A percentile compares a stretch with the other conserved stretches of the same genome.
Conservation (phyloP, 2,329 filamentous ascomycete species). For the Trichoderma sp. region DNA sequence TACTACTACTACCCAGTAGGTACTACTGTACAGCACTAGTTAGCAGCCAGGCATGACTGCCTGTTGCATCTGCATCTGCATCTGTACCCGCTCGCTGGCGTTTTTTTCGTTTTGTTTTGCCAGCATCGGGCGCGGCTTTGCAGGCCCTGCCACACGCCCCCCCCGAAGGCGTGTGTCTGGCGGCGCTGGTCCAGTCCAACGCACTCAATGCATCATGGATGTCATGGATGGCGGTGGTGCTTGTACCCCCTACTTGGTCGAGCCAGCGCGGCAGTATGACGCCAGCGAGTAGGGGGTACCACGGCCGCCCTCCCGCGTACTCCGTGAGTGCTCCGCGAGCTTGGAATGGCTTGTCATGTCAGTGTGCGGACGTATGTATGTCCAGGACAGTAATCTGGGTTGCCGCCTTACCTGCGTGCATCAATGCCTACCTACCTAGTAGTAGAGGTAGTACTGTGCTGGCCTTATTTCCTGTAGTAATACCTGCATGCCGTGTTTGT, state of each 20-base stretch:
- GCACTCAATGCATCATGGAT: background rate
- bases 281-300: slow-evolving; percentile 15
- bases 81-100: slow-evolving; percentile 16
- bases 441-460: too few relatives aligned
- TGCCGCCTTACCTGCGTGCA: too few relatives aligned
- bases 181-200: background rate
- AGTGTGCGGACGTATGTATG: too few relatives aligned
- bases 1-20: too few relatives aligned
- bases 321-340: background rate
- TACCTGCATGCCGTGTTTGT: background rate
- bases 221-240: background rate
- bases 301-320: background rate
- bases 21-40: too few relatives aligned
- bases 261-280: slow-evolving; percentile 12
- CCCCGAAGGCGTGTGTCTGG: background rate
- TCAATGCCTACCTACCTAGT: too few relatives aligned
- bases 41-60: slow-evolving; percentile 16
- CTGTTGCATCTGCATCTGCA: slow-evolving; percentile 19
- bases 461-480: too few relatives aligned
- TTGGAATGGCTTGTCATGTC: background rate
- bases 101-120: slow-evolving; percentile 6
- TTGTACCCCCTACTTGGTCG: slow-evolving; percentile 12
- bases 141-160: background rate
- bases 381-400: too few relatives aligned
- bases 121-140: slow-evolving; percentile 4